phyloP scores from a whole-genome alignment of 352 stramenopile genomes.

The Phytophthora chlamydospora region DNA sequence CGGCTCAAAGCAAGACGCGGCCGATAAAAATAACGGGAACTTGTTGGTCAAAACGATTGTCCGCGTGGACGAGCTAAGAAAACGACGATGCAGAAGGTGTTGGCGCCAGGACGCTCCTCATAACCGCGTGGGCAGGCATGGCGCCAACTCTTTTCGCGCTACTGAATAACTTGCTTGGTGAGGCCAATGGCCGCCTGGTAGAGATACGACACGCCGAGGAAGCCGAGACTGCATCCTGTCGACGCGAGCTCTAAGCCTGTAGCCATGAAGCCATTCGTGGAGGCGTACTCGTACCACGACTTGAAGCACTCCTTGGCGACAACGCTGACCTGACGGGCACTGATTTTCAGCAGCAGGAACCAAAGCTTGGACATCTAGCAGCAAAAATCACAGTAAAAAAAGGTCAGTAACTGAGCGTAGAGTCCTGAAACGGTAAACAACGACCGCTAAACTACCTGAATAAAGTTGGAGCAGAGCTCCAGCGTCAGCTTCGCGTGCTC shows the following conservation, averaged over 20 bases:
- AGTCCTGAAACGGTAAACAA: neutral
- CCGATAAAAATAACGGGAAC: slow-evolving; percentile 38
- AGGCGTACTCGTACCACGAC: slow-evolving; percentile 79
- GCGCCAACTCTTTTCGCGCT: slow-evolving; percentile 1
- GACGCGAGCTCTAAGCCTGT: slow-evolving; percentile 73
- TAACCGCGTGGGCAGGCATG: neutral
- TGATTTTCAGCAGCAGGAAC: slow-evolving; percentile 81
- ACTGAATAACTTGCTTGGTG: slow-evolving; percentile 38
- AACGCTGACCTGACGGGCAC: slow-evolving; percentile 65
- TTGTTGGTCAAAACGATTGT: slow-evolving; percentile 19
- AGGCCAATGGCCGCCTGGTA: slow-evolving; percentile 57
- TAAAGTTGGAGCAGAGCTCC: slow-evolving; percentile 74
- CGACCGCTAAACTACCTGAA: slow-evolving; percentile 47
- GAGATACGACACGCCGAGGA: slow-evolving; percentile 60
- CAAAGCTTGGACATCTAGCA: slow-evolving; percentile 81
- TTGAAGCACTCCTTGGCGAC: slow-evolving; percentile 70
- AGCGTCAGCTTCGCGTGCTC: slow-evolving; percentile 72
- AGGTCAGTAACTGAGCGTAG: slow-evolving; percentile 8
- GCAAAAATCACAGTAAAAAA: slow-evolving; percentile 2
- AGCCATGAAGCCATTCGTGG: slow-evolving; percentile 65
- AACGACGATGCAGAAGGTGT: slow-evolving; percentile 3
- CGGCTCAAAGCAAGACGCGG: neutral
- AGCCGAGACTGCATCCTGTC: slow-evolving; percentile 69
- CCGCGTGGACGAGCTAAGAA: slow-evolving; percentile 2
- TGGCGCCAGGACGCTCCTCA: neutral